Conservation (phyloP, 2,329 filamentous ascomycete genomes). For the Ilyonectria mors-panacis region DNA sequence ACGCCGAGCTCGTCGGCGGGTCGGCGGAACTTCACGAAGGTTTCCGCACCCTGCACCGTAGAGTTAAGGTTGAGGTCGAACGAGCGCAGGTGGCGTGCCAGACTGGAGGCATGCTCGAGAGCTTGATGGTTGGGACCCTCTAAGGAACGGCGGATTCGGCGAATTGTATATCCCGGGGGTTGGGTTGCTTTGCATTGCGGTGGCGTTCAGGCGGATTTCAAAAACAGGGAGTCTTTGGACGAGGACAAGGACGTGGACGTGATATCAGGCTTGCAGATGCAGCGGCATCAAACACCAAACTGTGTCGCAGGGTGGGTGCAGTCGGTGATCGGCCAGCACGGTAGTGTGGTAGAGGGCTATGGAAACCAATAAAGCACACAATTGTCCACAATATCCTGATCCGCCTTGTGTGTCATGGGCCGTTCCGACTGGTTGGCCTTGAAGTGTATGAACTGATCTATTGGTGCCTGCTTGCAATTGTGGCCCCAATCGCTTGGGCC, state of each 20-base stretch:
- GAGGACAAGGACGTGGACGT: constrained; percentile 40
- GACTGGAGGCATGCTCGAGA: constrained; percentile 90
- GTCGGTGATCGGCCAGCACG: constrained; percentile 5
- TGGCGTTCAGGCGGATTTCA: constrained; percentile 46
- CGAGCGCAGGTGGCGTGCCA: constrained; percentile 86
- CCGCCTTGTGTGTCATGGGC: background rate
- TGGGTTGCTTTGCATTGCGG: constrained; percentile 48
- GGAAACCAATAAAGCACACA: constrained; percentile 17
- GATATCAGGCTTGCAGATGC: constrained; percentile 33
- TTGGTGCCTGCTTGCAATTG: background rate
- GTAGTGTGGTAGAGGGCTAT: constrained; percentile 16
- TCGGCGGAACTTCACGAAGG: constrained; percentile 80
- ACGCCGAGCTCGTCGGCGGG: constrained; percentile 83
- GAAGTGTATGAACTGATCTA: background rate
- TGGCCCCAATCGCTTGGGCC: background rate
- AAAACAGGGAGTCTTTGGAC: constrained; percentile 40
- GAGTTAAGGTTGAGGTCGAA: constrained; percentile 84
- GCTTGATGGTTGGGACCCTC: constrained; percentile 61
- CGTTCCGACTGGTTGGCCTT: background rate
- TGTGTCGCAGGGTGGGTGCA: constrained; percentile 5
- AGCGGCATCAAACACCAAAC: background rate
- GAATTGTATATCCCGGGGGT: constrained; percentile 41
- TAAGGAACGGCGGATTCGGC: constrained; percentile 34
- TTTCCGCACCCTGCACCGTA: constrained; percentile 77
- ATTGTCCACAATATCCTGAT: constrained; percentile 12